A percentile compares a stretch with the other conserved stretches of the same genome.
These are phyloP conservation scores for Ogataea zsoltii DNA, from an alignment of 805 yeast species.

Conservation along the genomic window DNA sequence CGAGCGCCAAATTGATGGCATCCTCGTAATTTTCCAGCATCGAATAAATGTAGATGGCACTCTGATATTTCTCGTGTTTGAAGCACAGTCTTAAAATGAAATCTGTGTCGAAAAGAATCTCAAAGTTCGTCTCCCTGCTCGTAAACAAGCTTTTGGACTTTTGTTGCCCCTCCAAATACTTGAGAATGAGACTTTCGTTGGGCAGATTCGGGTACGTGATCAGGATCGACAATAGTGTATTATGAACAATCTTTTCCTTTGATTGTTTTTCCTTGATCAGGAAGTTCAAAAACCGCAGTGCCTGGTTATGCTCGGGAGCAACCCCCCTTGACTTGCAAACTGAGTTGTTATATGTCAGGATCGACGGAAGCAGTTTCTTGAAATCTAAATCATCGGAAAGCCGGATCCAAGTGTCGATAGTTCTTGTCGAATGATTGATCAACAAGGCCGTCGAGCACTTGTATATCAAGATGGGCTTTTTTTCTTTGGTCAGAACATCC, in stretches of 20 bases:
- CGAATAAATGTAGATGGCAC: slow-evolving; percentile 76
- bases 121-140: slow-evolving; percentile 19
- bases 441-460: slow-evolving; percentile 69
- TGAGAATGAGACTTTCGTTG: slow-evolving; percentile 49
- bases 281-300: slow-evolving; percentile 61
- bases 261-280: slow-evolving; percentile 47
- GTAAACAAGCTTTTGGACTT: slow-evolving; percentile 17
- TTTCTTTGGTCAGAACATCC: slow-evolving; percentile 51
- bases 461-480: slow-evolving; percentile 54
- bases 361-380: slow-evolving; percentile 69
- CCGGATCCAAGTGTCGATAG: slow-evolving; percentile 79
- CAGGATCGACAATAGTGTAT: slow-evolving; percentile 67
- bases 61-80: slow-evolving; percentile 52
- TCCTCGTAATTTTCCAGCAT: slow-evolving; percentile 70
- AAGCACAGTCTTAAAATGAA: slow-evolving; percentile 75
- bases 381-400: slow-evolving; percentile 53
- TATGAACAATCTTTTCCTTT: slow-evolving; percentile 56
- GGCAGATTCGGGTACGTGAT: slow-evolving; percentile 47
- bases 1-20: slow-evolving; percentile 75
- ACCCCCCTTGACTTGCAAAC: slow-evolving; percentile 36
- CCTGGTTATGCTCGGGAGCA: slow-evolving; percentile 55
- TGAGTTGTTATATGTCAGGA: slow-evolving; percentile 64
- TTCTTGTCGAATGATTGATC: slow-evolving; percentile 63
- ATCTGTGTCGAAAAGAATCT: slow-evolving; percentile 62
- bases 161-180: slow-evolving; percentile 44